Evolutionary conservation across 257 asterid genomes (phyloP).

Genomic region (Solanum chmielewskii): DNA sequence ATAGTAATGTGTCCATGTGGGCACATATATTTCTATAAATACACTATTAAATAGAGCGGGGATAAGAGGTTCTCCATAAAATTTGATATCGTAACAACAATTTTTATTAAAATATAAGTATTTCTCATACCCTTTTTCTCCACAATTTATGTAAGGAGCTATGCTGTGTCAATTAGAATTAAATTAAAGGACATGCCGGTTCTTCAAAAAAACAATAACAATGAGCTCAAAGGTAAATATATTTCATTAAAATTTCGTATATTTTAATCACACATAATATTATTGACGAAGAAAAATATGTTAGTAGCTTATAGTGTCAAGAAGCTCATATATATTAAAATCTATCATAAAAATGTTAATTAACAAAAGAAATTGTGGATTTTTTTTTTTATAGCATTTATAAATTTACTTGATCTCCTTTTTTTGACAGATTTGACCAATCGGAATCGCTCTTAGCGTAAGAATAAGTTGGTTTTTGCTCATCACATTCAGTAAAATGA

Average conservation of each 20-base stretch:
- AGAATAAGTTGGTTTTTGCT: background rate
- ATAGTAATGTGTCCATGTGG: no score
- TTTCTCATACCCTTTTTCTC: no score
- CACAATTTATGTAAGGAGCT: background rate
- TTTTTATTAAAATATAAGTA: no score
- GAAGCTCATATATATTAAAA: background rate
- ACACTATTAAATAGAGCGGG: no score
- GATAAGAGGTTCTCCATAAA: no score
- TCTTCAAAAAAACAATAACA: background rate
- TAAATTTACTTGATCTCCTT: background rate
- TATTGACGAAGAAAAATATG: background rate
- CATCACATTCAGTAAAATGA: background rate
- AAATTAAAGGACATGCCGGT: background rate
- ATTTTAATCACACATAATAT: background rate
- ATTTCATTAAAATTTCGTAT: no score
- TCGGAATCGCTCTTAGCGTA: background rate
- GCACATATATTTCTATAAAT: no score
- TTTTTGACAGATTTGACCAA: background rate
- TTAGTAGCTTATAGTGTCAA: background rate
- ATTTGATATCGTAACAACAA: no score
- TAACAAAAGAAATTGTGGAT: background rate
- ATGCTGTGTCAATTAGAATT: background rate
- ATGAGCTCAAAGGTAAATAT: background rate
- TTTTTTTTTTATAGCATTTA: background rate
- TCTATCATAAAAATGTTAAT: background rate